Percentiles rank a stretch among this genome's conserved stretches.
These are phyloP conservation scores for Komagataea norvegica DNA, from an alignment of 1,139 yeast species.

Conservation along the genomic window DNA sequence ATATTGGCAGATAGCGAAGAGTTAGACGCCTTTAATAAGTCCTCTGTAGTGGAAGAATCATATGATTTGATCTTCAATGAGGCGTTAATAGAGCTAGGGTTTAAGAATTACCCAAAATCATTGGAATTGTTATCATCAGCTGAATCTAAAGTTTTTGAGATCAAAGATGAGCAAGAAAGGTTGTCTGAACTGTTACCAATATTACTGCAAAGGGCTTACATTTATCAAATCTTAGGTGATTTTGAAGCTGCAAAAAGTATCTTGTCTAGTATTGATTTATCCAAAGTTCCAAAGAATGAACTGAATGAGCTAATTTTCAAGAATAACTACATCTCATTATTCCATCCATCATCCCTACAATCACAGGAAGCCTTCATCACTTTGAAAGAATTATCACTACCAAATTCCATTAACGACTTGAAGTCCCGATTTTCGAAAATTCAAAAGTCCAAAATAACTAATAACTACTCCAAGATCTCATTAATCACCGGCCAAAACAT, in stretches of 20 bases:
- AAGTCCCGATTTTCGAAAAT: conserved; percentile 20
- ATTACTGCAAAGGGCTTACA: conserved; percentile 63
- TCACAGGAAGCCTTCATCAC: conserved; percentile 27
- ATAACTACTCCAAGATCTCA: conserved; percentile 22
- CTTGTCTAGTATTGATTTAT: conserved; percentile 29
- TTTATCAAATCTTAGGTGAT: conserved; percentile 47
- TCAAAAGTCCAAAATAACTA: conserved; percentile 17
- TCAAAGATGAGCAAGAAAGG: conserved; percentile 28
- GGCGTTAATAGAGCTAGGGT: conserved; percentile 45
- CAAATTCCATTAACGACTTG: conserved; percentile 19
- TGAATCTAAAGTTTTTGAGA: conserved; percentile 36
- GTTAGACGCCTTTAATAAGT: conserved; percentile 3
- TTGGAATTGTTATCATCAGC: conserved; percentile 40
- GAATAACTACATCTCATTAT: conserved; percentile 26
- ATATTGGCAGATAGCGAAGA: conserved; percentile 45
- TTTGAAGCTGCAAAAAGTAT: conserved; percentile 39
- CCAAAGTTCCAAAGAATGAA: conserved; percentile 23
- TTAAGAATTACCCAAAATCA: conserved; percentile 34
- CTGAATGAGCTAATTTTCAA: conserved; percentile 28
- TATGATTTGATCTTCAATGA: conserved; percentile 66
- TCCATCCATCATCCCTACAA: conserved; percentile 21
- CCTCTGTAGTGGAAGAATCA: conserved; percentile 29
- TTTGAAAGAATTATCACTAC: conserved; percentile 30
- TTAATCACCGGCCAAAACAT: conserved; percentile 17
- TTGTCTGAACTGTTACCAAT: conserved; percentile 56